Evolutionary conservation across 2,329 filamentous ascomycete species (phyloP), one percentile per base, ranked within the genome.

Genomic region (Neurospora crassa): DNA sequence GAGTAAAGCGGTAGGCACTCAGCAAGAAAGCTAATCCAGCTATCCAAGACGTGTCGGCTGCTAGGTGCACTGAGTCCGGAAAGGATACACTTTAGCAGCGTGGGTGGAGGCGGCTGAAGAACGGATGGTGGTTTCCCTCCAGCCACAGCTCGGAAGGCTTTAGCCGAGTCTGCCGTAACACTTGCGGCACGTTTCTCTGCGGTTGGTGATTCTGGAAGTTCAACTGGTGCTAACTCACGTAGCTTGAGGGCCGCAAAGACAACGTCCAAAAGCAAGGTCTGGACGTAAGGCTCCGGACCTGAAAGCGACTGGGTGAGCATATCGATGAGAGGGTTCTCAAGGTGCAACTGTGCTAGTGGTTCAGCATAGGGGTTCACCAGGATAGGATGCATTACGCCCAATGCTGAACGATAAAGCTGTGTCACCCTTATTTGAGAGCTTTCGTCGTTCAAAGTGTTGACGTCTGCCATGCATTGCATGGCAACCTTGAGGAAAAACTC

Each of bases 21-120:
- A 5, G 89, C 88, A 8, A 99, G 84, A 75, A 99, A 94, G 40
- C 88, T 86, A 11, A 97, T 90, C 96, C 96, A 99, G 78, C 92
- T 94, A 76, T 98, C 94, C 43, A 99, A 83, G 6, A 96, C 90
- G 10, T 89, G 85, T 5, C 93, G 89, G 75, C 92, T 94, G 70
- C 85, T 89, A 2, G 86, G 79, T 3, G 93, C 92, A 70, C 91
- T 89, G 68, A 99, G 90, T 0, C 94, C 96, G 67, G 90, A 88
- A 73, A 93, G 90, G 14, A 99, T 85, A 78, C 93, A 97, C 73
- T 92, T 91, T n/a, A 96, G 86, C n/a, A 99, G 81, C 43, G 90
- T 84, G 18, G 88, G 82, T 2, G 92, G 89, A 24, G 92, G 92
- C 3, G 90, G 87, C 40, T 78, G 78, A 5, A 74, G 76, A 72